Percentiles rank a stretch among this genome's conserved stretches.
Evolutionary conservation across 108 stramenopile species (phyloP).

Genomic region (Nitzschia inconspicua): DNA sequence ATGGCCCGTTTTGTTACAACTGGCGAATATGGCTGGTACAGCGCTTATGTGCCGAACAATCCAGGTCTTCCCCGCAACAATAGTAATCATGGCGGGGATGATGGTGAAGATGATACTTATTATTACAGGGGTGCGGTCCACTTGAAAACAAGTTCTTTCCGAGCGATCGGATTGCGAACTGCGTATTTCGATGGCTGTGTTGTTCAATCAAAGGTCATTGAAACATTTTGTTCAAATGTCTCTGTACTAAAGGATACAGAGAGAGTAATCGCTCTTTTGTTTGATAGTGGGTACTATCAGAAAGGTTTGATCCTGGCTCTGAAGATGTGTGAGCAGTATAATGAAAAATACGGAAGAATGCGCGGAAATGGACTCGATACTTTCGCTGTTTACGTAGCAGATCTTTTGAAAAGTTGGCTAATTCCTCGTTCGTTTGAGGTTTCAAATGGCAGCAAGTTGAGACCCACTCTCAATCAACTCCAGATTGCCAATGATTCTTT

Average conservation of each 20-base stretch:
- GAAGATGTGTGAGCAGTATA: no score
- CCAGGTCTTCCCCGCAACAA: slow-evolving; percentile 19
- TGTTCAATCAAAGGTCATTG: no score
- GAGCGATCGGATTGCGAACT: slow-evolving; percentile 48
- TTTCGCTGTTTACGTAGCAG: no score
- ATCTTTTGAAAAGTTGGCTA: no score
- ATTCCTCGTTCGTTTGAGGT: no score
- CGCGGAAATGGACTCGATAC: no score
- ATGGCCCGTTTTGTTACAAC: slow-evolving; percentile 30
- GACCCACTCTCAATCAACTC: slow-evolving; percentile 39
- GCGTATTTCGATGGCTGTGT: slow-evolving; percentile 62
- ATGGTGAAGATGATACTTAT: neutral
- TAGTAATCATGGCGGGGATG: slow-evolving; percentile 1
- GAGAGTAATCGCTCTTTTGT: slow-evolving; percentile 53
- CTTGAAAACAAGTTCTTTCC: slow-evolving; percentile 45
- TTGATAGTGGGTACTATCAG: slow-evolving; percentile 61
- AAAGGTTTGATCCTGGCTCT: slow-evolving; percentile 58
- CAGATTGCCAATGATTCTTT: slow-evolving; percentile 11
- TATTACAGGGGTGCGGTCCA: slow-evolving; percentile 41
- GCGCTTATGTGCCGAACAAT: slow-evolving; percentile 9
- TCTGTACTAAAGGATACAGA: neutral
- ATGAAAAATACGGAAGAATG: no score
- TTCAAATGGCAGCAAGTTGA: neutral
- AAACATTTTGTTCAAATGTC: neutral
- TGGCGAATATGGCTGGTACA: slow-evolving; percentile 32